Evolutionary conservation across 2,329 filamentous ascomycete species (phyloP).

Genomic region (Penicillium sp.): DNA sequence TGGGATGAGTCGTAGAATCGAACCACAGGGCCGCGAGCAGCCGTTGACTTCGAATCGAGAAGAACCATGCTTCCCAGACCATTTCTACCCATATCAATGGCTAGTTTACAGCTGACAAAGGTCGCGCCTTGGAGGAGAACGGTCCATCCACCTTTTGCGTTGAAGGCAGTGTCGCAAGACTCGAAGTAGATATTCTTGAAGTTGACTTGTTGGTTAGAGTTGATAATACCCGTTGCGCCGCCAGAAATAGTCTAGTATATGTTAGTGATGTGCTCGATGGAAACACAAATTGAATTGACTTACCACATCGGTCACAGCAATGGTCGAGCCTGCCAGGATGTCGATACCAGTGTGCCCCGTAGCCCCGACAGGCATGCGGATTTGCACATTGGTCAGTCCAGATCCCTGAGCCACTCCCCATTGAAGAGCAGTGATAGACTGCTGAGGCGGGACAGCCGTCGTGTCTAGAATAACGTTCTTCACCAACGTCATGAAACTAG

Average conservation of each 20-base stretch:
- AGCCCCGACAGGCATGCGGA: conserved; percentile 32
- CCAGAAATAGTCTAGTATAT: conserved; percentile 23
- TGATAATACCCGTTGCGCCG: conserved; percentile 29
- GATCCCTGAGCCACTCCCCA: conserved; percentile 37
- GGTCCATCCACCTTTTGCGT: conserved; percentile 34
- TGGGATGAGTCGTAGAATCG: conserved; percentile 29
- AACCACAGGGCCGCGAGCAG: conserved; percentile 27
- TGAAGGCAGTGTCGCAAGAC: conserved; percentile 56
- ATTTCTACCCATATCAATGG: conserved; percentile 31
- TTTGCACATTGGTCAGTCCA: conserved; percentile 32
- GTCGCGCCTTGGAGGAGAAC: conserved; percentile 26
- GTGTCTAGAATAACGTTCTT: conserved; percentile 36
- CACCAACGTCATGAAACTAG: conserved; percentile 32
- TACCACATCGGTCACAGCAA: conserved; percentile 29
- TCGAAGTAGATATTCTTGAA: conserved; percentile 56
- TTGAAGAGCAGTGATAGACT: conserved; percentile 29
- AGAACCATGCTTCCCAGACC: conserved; percentile 27
- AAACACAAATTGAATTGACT: background rate
- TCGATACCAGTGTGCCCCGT: conserved; percentile 31
- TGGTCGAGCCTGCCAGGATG: conserved; percentile 25
- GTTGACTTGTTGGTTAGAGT: conserved; percentile 33
- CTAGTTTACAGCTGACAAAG: conserved; percentile 28
- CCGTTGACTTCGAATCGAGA: conserved; percentile 28
- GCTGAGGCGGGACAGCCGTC: conserved; percentile 18
- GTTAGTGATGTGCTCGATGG: background rate